A percentile compares a stretch with the other conserved stretches of the same genome.
phyloP scores from a whole-genome alignment of 768 basidiomycete species.

The Serendipita sp. region DNA sequence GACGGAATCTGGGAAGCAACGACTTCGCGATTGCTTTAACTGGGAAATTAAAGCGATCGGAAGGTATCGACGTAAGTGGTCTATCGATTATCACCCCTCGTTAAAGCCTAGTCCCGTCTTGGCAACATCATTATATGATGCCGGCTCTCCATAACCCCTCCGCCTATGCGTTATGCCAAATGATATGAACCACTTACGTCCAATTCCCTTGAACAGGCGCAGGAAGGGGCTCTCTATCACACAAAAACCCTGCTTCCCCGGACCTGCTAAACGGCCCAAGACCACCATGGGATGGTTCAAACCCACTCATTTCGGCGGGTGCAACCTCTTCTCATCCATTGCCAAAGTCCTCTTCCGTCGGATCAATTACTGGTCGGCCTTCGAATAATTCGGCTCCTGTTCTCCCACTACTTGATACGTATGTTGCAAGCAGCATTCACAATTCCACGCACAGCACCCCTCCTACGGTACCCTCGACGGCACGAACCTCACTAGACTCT shows the following conservation, averaged over 20 bases:
- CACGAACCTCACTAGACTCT: not conserved
- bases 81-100: not conserved
- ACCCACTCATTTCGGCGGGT: no score
- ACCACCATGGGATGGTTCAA: not conserved
- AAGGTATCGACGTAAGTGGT: constrained; percentile 22
- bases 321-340: not conserved
- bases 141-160: not conserved
- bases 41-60: constrained; percentile 55
- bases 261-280: not conserved
- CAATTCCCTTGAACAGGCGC: not conserved
- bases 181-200: no score
- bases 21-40: constrained; percentile 57
- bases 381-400: not conserved
- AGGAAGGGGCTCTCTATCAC: not conserved
- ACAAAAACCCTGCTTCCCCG: not conserved
- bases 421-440: not conserved
- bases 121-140: not conserved
- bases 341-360: not conserved
- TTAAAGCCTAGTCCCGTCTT: not conserved
- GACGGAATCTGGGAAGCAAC: constrained; percentile 42
- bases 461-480: not conserved
- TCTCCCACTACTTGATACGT: not conserved
- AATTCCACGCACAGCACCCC: not conserved
- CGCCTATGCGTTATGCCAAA: not conserved
- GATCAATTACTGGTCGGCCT: not conserved